Conservation (phyloP, 2,329 filamentous ascomycete species). For the Colletotrichum echinochloae region DNA sequence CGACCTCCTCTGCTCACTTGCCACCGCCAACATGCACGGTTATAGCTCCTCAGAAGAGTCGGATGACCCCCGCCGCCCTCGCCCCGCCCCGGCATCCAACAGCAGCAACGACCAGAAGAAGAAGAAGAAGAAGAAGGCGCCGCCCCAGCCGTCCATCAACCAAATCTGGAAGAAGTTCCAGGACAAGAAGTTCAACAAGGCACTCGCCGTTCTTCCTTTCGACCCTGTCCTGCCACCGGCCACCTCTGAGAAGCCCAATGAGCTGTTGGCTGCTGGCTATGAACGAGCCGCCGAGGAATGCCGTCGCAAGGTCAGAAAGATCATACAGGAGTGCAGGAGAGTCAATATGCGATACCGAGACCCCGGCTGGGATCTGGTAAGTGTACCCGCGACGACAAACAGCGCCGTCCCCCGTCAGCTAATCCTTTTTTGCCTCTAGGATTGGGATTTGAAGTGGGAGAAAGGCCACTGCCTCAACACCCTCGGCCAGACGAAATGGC, state of each 20-base stretch:
- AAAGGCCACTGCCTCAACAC: constrained; percentile 67
- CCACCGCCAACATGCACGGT: constrained; percentile 52
- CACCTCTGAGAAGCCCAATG: constrained; percentile 66
- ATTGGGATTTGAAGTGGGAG: constrained; percentile 77
- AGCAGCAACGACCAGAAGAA: constrained; percentile 60
- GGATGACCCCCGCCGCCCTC: constrained; percentile 58
- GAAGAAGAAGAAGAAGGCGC: constrained; percentile 68
- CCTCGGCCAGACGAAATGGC: constrained; percentile 64
- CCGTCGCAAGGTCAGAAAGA: constrained; percentile 70
- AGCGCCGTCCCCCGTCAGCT: constrained; percentile 5
- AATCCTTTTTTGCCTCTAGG: constrained; percentile 51
- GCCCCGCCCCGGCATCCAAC: constrained; percentile 49
- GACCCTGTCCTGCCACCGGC: constrained; percentile 67
- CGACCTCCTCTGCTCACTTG: background rate
- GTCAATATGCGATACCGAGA: constrained; percentile 86
- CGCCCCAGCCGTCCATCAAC: constrained; percentile 76
- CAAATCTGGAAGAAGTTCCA: constrained; percentile 74
- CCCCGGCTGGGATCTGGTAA: constrained; percentile 68
- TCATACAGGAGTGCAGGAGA: constrained; percentile 74
- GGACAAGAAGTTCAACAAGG: constrained; percentile 71
- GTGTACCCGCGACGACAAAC: constrained; percentile 45
- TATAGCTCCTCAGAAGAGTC: constrained; percentile 65
- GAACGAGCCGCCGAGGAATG: constrained; percentile 74
- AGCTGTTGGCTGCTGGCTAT: constrained; percentile 70
- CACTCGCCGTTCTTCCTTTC: constrained; percentile 73